These are phyloP conservation scores for Hortaea werneckii DNA, from an alignment of 2,329 filamentous ascomycete species.

Conservation along the genomic window DNA sequence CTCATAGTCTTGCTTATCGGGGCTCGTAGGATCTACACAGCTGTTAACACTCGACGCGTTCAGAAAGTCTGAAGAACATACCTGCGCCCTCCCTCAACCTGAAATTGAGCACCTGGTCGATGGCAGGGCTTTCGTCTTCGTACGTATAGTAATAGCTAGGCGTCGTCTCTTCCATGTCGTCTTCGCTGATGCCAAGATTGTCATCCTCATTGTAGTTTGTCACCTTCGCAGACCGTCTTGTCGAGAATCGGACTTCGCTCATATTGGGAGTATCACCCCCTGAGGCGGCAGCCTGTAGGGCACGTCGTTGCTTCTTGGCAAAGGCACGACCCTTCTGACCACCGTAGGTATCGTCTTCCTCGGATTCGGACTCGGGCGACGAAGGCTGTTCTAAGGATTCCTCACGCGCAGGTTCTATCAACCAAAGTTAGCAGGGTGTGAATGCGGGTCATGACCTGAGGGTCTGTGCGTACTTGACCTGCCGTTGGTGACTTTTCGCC, in stretches of 20 bases:
- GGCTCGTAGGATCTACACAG: conserved; percentile 24
- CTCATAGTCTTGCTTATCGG: conserved; percentile 69
- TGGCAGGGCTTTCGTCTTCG: conserved; percentile 70
- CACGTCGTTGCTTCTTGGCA: conserved; percentile 65
- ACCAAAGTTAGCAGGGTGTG: conserved; percentile 30
- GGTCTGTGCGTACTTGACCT: conserved; percentile 44
- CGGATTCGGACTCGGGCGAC: conserved; percentile 52
- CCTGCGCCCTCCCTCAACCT: conserved; percentile 57
- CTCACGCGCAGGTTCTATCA: conserved; percentile 19
- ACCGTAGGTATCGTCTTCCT: conserved; percentile 57
- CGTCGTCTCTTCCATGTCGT: conserved; percentile 52
- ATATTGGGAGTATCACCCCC: conserved; percentile 53
- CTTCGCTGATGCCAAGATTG: conserved; percentile 46
- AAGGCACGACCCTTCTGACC: conserved; percentile 56
- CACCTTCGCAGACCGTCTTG: conserved; percentile 67
- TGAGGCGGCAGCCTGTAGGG: conserved; percentile 50
- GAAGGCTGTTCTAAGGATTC: conserved; percentile 26
- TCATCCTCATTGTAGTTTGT: conserved; percentile 61
- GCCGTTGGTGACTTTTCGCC: conserved; percentile 58
- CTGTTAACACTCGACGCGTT: not conserved
- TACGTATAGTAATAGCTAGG: conserved; percentile 64
- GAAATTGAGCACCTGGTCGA: conserved; percentile 86
- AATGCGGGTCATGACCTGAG: conserved; percentile 24
- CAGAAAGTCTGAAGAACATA: conserved; percentile 13
- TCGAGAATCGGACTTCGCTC: conserved; percentile 84